phyloP scores from a whole-genome alignment of 768 basidiomycete genomes.

The Cyathus striatus region DNA sequence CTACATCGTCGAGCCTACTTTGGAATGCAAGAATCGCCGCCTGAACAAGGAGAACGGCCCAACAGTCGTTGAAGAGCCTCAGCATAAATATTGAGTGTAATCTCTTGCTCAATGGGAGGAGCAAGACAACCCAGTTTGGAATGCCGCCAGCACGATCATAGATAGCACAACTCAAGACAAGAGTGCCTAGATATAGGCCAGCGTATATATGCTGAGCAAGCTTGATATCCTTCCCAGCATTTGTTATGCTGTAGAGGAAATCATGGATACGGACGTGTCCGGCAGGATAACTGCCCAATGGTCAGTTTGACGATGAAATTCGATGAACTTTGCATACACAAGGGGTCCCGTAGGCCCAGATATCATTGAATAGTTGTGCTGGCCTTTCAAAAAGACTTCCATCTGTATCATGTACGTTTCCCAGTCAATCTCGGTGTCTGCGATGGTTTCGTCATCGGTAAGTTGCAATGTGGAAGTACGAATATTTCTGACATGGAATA shows the following conservation, averaged over 20 bases:
- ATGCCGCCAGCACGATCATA: conserved; percentile 57
- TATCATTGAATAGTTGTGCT: conserved; percentile 77
- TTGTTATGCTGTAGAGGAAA: conserved; percentile 58
- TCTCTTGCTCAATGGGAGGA: conserved; percentile 86
- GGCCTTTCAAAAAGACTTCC: conserved; percentile 71
- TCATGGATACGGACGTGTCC: conserved; percentile 86
- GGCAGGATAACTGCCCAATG: conserved; percentile 76
- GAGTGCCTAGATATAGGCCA: conserved; percentile 61
- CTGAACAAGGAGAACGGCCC: conserved; percentile 67
- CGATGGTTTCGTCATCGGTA: conserved; percentile 3
- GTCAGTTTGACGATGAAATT: conserved; percentile 1
- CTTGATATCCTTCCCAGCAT: conserved; percentile 51
- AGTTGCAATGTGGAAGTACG: conserved; percentile 8
- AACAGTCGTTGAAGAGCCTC: conserved; percentile 93
- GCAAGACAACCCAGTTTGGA: conserved; percentile 68
- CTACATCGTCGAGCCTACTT: conserved; percentile 51
- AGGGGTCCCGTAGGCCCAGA: conserved; percentile 89
- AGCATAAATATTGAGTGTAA: conserved; percentile 91
- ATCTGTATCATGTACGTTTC: conserved; percentile 93
- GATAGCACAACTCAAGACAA: conserved; percentile 61
- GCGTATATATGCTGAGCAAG: conserved; percentile 79
- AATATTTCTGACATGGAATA: conserved; percentile 66
- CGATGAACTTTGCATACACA: conserved; percentile 51
- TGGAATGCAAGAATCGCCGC: conserved; percentile 65
- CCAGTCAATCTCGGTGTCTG: conserved; percentile 99